Evolutionary conservation across 2,329 filamentous ascomycete genomes (phyloP), one percentile per base, ranked within the genome.

Genomic region (Diaporthe vexans): DNA sequence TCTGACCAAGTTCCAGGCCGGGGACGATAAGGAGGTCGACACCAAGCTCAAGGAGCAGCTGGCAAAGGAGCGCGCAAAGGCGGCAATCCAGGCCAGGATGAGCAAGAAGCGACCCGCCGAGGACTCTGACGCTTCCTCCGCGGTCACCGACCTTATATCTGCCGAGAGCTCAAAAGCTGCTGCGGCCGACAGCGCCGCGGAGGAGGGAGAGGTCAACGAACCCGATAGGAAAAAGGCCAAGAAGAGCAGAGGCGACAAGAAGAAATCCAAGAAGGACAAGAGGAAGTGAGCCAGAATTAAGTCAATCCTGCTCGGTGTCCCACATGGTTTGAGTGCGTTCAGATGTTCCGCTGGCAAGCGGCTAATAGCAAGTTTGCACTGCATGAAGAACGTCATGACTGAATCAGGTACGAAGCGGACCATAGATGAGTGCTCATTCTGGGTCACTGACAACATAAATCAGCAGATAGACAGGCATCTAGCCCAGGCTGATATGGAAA

Each of bases 1-100:
- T 51, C 72, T 79, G 8, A 67, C 26, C 43, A 68, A 35, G 33
- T 15, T 7, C 54, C 5, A 59, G 88, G 87, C 70, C 24, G 83
- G 84, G 21, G 88, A 90, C 75, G 87, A 90, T 79, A 87, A 89
- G 74, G 79, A 83, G 2, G 80, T 91, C 67, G 89, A 87, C 77
- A 83, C 82, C 35, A 89, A 87, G 79, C 81, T 91, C 46, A 85
- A 85, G 5, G 88, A 90, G 76, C 88, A 89, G 81, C 88, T 91
- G 76, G 87, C 88, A 2, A 89, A 88, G 77, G 89, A 90, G 81
- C 84, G 86, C 11, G 88, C 87, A 54, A 89, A 87, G 80, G 87
- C 88, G 11, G 82, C 88, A 4, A 81, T 88, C 68, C 71, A 68
- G 67, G 75, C 75, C 4, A 57, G 57, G 19, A 68, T 56, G 46